Evolutionary conservation across 148 eudicot genomes (phyloP), one percentile per base, ranked within the genome.

Genomic region (Camellia lanceoleosa): DNA sequence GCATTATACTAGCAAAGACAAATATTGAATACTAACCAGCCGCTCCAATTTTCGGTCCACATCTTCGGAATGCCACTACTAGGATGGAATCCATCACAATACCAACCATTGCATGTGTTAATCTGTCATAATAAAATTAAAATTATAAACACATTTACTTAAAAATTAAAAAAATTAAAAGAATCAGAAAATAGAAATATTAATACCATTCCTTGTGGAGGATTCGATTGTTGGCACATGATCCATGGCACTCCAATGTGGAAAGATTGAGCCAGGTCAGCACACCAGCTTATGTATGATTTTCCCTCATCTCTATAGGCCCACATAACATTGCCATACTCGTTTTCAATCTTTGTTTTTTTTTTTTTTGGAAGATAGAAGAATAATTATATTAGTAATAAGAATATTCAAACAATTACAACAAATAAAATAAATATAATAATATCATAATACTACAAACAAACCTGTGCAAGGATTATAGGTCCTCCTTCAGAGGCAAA

Each of bases 41-140:
- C 93, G 8, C 85, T 83, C 93, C 93, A 90, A 43, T 89, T 89
- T 73, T 90, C 90, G 0, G 91, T 90, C 93, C 93, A 91, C 64
- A 91, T 89, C 76, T 91, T 91, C 3, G 94, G 94, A 13, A 66
- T 73, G 19, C 86, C 79, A 8, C 76, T 84, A 9, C 67, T 86
- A 9, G 88, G 92, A 0, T 61, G 80, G 54, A 82, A 89, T 66
- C 84, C 83, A 19, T 89, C 87, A 71, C 92, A 89, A 15, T 89
- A 89, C 74, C 78, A 87, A 2, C 90, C 92, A 65, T 89, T 89
- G 86, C 92, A 89, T 1, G 92, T 84, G 42, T 84, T 84, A 38
- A 89, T 89, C 92, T 89, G 77, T 38, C 44, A 14, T 0, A 18
- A 47, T 13, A 41, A 68, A 1, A 2, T 18, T 12, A 68, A 68